These are phyloP conservation scores for Diaporthe australafricana DNA, from an alignment of 2,329 filamentous ascomycete species.

Conservation along the genomic window DNA sequence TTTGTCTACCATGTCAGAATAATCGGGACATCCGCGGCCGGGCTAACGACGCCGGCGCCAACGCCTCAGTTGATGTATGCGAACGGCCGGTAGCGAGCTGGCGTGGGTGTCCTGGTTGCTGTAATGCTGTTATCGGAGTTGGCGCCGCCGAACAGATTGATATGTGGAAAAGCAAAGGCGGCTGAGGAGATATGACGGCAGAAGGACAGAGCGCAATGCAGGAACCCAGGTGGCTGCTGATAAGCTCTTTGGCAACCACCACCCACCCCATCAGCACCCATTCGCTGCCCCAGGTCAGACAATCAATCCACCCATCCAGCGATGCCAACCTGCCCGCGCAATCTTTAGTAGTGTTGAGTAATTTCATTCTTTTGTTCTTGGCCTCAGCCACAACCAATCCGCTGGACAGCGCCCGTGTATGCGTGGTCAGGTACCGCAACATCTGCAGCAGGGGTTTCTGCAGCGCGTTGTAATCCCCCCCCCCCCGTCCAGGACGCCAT, in stretches of 20 bases:
- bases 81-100: slow-evolving; percentile 1
- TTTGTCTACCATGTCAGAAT: neutral
- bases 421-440: neutral
- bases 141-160: neutral
- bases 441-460: neutral
- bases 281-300: neutral
- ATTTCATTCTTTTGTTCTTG: neutral
- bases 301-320: neutral
- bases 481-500: neutral
- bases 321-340: neutral
- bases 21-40: neutral
- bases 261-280: neutral
- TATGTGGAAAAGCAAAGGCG: neutral
- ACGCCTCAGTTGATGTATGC: neutral
- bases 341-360: slow-evolving; percentile 4
- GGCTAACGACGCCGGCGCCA: neutral
- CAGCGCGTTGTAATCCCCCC: neutral
- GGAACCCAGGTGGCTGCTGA: slow-evolving; percentile 6
- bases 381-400: neutral
- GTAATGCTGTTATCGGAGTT: neutral
- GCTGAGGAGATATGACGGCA: neutral
- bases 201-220: neutral
- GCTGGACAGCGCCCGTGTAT: neutral
- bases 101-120: neutral
- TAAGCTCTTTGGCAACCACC: neutral